Conservation (phyloP, 192 early-diverging fungal genomes). For the Dissophora globulifera region DNA sequence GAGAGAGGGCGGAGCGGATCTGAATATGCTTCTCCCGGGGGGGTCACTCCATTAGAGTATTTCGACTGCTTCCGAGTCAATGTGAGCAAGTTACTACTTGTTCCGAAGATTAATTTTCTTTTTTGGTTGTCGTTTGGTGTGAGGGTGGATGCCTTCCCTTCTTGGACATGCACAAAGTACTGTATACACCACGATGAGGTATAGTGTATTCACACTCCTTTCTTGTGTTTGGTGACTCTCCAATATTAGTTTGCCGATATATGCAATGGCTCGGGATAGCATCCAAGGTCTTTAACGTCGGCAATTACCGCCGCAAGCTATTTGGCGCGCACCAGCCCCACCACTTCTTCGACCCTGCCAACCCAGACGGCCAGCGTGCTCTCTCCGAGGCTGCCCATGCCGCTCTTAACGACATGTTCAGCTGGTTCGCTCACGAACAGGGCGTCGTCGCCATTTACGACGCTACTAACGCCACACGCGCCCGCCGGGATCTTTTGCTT, state of each 20-base stretch:
- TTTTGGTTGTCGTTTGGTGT: too few species aligned
- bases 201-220: too few species aligned
- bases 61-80: too few species aligned
- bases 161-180: too few species aligned
- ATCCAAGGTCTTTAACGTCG: slow-evolving; percentile 96
- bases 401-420: slow-evolving; percentile 92
- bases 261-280: slow-evolving; percentile 95
- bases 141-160: too few species aligned
- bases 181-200: too few species aligned
- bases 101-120: too few species aligned
- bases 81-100: too few species aligned
- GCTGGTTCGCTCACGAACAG: slow-evolving; percentile 84
- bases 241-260: slow-evolving; percentile 83
- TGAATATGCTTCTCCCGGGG: too few species aligned
- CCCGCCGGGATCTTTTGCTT: slow-evolving; percentile 77
- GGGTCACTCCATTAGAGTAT: too few species aligned
- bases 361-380: slow-evolving; percentile 72
- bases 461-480: slow-evolving; percentile 94
- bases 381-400: slow-evolving; percentile 79
- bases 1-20: too few species aligned
- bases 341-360: slow-evolving; percentile 92
- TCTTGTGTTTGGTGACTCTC: too few species aligned
- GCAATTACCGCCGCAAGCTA: slow-evolving; percentile 92
- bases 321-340: slow-evolving; percentile 83
- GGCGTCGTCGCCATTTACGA: slow-evolving; percentile 94